Percentiles rank a stretch among this genome's conserved stretches.
Conservation (phyloP, 2,329 filamentous ascomycete species). For the Orbilia ellipsospora region DNA sequence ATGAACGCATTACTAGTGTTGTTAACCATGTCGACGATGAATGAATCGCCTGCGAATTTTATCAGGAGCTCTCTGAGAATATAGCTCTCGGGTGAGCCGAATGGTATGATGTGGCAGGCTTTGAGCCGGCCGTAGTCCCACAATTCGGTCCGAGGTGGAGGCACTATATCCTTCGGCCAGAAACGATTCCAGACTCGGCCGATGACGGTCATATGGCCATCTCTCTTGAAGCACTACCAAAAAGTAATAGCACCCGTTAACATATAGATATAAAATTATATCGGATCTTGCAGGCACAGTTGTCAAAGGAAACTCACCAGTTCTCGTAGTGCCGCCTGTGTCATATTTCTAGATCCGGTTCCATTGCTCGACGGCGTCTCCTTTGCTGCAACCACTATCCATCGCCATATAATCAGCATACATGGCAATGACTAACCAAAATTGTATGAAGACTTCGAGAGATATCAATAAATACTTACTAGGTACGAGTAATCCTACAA, state of each 20-base stretch:
- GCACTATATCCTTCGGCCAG: slow-evolving; percentile 44
- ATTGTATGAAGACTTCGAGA: not conserved
- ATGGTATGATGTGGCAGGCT: slow-evolving; percentile 46
- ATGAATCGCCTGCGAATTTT: slow-evolving; percentile 42
- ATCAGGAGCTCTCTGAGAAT: slow-evolving; percentile 33
- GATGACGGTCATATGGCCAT: slow-evolving; percentile 52
- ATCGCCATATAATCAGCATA: slow-evolving; percentile 9
- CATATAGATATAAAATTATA: no score
- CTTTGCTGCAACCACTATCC: slow-evolving; percentile 43
- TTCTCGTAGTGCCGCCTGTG: slow-evolving; percentile 35
- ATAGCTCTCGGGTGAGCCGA: slow-evolving; percentile 16
- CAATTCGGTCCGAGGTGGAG: slow-evolving; percentile 45
- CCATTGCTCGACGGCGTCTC: slow-evolving; percentile 44
- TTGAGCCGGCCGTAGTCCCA: slow-evolving; percentile 45
- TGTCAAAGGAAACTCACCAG: slow-evolving; percentile 18
- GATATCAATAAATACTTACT: slow-evolving; percentile 22
- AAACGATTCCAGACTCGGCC: slow-evolving; percentile 47
- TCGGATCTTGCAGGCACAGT: no score
- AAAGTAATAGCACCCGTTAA: not conserved
- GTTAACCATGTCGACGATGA: slow-evolving; percentile 41
- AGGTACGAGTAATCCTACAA: slow-evolving; percentile 30
- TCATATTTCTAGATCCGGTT: slow-evolving; percentile 29
- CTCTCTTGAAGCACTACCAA: slow-evolving; percentile 33
- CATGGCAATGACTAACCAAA: not conserved
- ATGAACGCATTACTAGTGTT: slow-evolving; percentile 47